Base-by-base conservation (phyloP, 1,139 yeast genomes). In the Yamadazyma diospyri region DNA sequence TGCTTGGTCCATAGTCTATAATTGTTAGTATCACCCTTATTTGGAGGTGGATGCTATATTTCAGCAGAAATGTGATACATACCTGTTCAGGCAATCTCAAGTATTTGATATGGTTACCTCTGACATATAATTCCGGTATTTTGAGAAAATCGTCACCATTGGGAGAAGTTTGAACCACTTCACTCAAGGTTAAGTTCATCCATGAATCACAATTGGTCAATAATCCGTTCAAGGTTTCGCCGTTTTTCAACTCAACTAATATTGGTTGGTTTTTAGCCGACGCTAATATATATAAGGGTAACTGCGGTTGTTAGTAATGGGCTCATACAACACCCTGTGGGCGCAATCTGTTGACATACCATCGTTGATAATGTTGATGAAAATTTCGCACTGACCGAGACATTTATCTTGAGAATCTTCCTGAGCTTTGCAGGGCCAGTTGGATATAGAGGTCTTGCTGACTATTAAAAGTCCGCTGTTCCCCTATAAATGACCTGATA, bases 261-360 rank as follows among this genome's bases (percentile, higher is more conserved):
- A 92, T 74, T 25, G 88, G 86, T 53, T 86, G 89, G 39, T 88
- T 92, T 59, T 87, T 89, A 14, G 96, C 89, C 36, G 96, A 86
- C 35, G 94, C 87, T 48, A 94, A 73, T 44, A 94, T 70, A 48
- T 88, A 88, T 51, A 92, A 70, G 26, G 99, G 99, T 44, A 92
- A 77, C 98, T 67, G 36, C 17, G 10, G 12, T 18, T 19, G 35
- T 35, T 30, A 30, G 34, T 30, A 30, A 16, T 5, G 11, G 8
- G 8, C n/a, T n/a, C n/a, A n/a, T n/a, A n/a, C n/a, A n/a, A n/a
- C n/a, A n/a, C n/a, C n/a, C n/a, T n/a, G 3, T 14, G 14, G 11
- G 19, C 14, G 16, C 13, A 13, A 13, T 5, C 12, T 21, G 25
- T 21, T 21, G 25, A 38, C 39, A 29, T 38, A 36, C 39, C 41